Percentiles rank a stretch among this genome's conserved stretches.
Conservation (phyloP, 495 filamentous ascomycete species). For the Hypomontagnella submonticulosa region DNA sequence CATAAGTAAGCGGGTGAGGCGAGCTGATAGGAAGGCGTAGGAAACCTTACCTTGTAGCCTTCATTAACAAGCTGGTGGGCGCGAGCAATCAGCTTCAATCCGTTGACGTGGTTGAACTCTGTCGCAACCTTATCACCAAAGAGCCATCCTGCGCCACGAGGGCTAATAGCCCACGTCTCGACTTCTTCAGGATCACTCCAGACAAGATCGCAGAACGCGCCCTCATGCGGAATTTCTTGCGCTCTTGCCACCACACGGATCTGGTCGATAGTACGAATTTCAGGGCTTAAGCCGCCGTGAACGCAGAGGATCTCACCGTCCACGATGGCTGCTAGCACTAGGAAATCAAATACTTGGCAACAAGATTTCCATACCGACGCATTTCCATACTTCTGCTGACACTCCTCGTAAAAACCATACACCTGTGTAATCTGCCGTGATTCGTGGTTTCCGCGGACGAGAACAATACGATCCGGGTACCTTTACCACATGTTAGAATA, state of each 20-base stretch:
- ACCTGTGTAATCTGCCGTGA: slow-evolving; percentile 98
- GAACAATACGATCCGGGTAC: slow-evolving; percentile 92
- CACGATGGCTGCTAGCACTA: slow-evolving; percentile 94
- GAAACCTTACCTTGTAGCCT: slow-evolving; percentile 83
- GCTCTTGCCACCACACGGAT: slow-evolving; percentile 96
- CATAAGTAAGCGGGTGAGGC: slow-evolving; percentile 24
- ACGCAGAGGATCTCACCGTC: slow-evolving; percentile 97
- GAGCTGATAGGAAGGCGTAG: neutral
- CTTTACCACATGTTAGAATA: slow-evolving; percentile 59
- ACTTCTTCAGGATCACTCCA: slow-evolving; percentile 99
- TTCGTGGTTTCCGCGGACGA: slow-evolving; percentile 97
- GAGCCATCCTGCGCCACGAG: slow-evolving; percentile 94
- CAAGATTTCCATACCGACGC: slow-evolving; percentile 99
- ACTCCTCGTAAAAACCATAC: slow-evolving; percentile 99
- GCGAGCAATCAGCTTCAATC: slow-evolving; percentile 90
- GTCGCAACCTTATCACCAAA: slow-evolving; percentile 97
- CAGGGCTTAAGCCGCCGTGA: slow-evolving; percentile 94
- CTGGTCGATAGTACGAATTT: slow-evolving; percentile 96
- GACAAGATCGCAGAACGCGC: slow-evolving; percentile 96
- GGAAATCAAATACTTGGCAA: slow-evolving; percentile 98
- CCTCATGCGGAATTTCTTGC: slow-evolving; percentile 98
- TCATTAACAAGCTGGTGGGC: slow-evolving; percentile 98
- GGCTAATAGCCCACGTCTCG: slow-evolving; percentile 96
- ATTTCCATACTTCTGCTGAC: slow-evolving; percentile 96
- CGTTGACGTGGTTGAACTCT: slow-evolving; percentile 99